Conservation (phyloP, 208 protist species). For the Leishmania arabica region DNA sequence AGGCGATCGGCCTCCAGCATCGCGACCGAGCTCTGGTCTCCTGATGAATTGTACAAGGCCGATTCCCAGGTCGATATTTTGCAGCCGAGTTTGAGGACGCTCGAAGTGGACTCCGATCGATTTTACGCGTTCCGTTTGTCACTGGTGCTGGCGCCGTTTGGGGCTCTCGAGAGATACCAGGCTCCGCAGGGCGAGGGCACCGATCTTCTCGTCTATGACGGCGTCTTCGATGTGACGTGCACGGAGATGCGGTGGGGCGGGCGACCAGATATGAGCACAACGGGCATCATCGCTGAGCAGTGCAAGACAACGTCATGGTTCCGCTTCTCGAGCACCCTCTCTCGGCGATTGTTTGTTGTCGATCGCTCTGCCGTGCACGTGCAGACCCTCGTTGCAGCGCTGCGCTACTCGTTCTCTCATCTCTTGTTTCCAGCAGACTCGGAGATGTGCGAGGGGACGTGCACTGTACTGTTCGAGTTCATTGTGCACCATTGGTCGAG, state of each 20-base stretch:
- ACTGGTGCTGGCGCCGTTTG: slow-evolving; percentile 25
- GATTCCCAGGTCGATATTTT: slow-evolving; percentile 22
- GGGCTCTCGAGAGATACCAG: slow-evolving; percentile 23
- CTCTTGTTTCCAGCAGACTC: slow-evolving; percentile 21
- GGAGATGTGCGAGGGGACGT: slow-evolving; percentile 4
- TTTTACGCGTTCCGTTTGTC: slow-evolving; percentile 28
- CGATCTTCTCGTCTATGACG: slow-evolving; percentile 9
- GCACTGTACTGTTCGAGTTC: slow-evolving; percentile 24
- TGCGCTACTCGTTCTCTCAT: slow-evolving; percentile 32
- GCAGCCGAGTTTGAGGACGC: slow-evolving; percentile 15
- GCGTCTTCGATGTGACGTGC: slow-evolving; percentile 10
- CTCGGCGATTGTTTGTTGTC: slow-evolving; percentile 29
- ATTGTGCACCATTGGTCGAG: slow-evolving; percentile 23
- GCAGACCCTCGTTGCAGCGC: slow-evolving; percentile 29
- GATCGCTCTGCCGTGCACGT: slow-evolving; percentile 26
- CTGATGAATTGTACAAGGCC: slow-evolving; percentile 28
- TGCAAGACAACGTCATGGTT: slow-evolving; percentile 24
- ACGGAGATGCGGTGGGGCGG: slow-evolving; percentile 13
- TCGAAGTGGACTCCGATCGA: slow-evolving; percentile 5
- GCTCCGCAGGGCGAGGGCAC: slow-evolving; percentile 10
- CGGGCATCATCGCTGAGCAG: slow-evolving; percentile 27
- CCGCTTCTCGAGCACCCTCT: slow-evolving; percentile 18
- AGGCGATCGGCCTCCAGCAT: slow-evolving; percentile 15
- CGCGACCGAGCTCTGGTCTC: slow-evolving; percentile 29
- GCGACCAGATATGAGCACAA: slow-evolving; percentile 9